A percentile compares a stretch with the other conserved stretches of the same genome.
Conservation (phyloP, 768 basidiomycete genomes). For the Saitozyma podzolica region DNA sequence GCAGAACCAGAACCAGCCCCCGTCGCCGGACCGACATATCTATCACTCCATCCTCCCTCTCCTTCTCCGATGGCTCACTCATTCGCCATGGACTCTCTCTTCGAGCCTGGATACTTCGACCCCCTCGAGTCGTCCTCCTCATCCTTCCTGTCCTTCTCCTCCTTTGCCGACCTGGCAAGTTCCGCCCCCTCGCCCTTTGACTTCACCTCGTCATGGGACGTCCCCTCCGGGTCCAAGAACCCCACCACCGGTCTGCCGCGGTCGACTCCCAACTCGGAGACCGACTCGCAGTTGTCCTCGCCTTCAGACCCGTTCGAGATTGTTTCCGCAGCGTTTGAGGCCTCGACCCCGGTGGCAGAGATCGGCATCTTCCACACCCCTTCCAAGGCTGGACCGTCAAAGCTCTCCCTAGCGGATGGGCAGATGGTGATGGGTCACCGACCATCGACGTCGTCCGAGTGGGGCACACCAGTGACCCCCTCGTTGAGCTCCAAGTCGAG, state of each 20-base stretch:
- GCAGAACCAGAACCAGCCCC: not conserved
- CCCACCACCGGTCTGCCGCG: slow-evolving; percentile 5
- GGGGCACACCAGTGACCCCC: slow-evolving; percentile 35
- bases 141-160: slow-evolving; percentile 42
- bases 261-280: slow-evolving; percentile 4
- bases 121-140: slow-evolving; percentile 22
- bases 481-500: slow-evolving; percentile 25
- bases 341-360: slow-evolving; percentile 12
- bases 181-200: slow-evolving; percentile 8
- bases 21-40: not conserved
- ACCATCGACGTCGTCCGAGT: slow-evolving; percentile 22
- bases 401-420: slow-evolving; percentile 10
- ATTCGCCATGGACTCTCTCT: slow-evolving; percentile 36
- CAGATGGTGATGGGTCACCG: slow-evolving; percentile 9
- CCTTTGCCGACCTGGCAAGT: slow-evolving; percentile 32
- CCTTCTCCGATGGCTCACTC: not conserved
- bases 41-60: not conserved
- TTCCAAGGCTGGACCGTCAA: slow-evolving; percentile 14
- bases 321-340: slow-evolving; percentile 23
- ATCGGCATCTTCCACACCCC: slow-evolving; percentile 40
- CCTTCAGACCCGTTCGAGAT: slow-evolving; percentile 32
- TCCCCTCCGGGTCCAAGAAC: slow-evolving; percentile 1
- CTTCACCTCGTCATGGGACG: not conserved
- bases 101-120: slow-evolving; percentile 41
- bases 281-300: slow-evolving; percentile 22